Conservation (phyloP, 1,284 basidiomycete genomes). For the Tilletia walkeri region DNA sequence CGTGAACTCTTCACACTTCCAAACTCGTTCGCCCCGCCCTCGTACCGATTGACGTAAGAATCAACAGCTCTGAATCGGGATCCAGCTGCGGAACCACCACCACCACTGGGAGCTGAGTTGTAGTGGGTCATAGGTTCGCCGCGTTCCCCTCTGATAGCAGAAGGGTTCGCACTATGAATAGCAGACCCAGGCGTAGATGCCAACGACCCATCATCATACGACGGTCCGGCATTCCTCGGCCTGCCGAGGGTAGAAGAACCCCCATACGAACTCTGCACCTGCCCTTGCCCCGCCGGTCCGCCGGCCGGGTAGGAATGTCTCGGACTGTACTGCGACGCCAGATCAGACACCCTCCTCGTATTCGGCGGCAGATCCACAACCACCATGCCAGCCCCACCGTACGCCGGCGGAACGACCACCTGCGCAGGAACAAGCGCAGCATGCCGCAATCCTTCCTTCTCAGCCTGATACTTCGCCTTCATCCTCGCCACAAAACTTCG, state of each 20-base stretch:
- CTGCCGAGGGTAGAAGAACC: too few species aligned
- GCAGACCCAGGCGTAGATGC: too few species aligned
- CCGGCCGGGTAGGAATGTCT: constrained; percentile 12
- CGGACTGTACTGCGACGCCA: constrained; percentile 26
- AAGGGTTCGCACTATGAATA: too few species aligned
- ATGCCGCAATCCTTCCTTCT: constrained; percentile 31
- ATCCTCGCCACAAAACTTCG: constrained; percentile 50
- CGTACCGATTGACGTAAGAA: background rate
- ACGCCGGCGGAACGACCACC: background rate
- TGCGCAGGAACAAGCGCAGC: background rate
- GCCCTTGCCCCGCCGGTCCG: constrained; percentile 2
- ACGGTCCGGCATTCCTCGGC: too few species aligned
- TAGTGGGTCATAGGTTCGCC: background rate
- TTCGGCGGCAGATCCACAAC: constrained; percentile 9
- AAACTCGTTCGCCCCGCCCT: constrained; percentile 5
- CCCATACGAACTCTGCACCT: background rate
- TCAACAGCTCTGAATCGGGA: background rate
- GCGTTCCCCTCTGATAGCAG: too few species aligned
- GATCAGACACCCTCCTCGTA: constrained; percentile 35
- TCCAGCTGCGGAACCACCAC: background rate
- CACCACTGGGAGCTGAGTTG: background rate
- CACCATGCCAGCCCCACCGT: background rate
- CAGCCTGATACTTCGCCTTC: constrained; percentile 49
- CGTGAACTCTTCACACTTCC: background rate
- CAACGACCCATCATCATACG: too few species aligned